phyloP scores from a whole-genome alignment of 129 eudicot genomes.

The Dittrichia graveolens region DNA sequence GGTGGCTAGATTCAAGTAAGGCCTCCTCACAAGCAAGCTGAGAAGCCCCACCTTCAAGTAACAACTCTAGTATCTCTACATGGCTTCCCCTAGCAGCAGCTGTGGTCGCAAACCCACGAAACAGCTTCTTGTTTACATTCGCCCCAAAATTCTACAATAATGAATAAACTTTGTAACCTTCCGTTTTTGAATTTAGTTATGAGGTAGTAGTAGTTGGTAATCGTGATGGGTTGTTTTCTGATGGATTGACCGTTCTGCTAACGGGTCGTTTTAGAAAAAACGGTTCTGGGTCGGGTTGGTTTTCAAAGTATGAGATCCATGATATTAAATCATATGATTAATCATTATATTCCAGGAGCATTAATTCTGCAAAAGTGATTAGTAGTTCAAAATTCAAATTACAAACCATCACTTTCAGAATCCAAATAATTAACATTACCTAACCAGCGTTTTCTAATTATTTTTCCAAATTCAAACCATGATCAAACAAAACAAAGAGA shows the following conservation, averaged over 20 bases:
- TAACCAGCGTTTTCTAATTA: neutral
- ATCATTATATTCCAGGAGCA: constrained; percentile 16
- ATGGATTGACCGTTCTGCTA: too few relatives aligned
- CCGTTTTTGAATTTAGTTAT: neutral
- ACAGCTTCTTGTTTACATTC: constrained; percentile 66
- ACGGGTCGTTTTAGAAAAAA: too few relatives aligned
- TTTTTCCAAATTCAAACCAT: constrained; percentile 2
- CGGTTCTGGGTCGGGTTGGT: too few relatives aligned
- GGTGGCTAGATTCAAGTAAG: constrained; percentile 69
- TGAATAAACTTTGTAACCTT: neutral
- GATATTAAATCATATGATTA: neutral
- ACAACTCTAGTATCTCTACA: constrained; percentile 60
- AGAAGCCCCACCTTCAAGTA: constrained; percentile 66
- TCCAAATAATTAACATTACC: constrained; percentile 10
- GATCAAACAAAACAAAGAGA: constrained; percentile 13
- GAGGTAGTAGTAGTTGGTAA: neutral
- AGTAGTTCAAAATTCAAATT: constrained; percentile 24
- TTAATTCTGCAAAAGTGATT: constrained; percentile 21
- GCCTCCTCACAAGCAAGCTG: constrained; percentile 86
- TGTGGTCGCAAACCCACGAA: constrained; percentile 82
- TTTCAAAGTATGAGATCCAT: too few relatives aligned
- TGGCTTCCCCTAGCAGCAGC: constrained; percentile 83
- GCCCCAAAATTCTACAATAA: constrained; percentile 66
- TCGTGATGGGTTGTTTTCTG: too few relatives aligned
- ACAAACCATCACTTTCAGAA: constrained; percentile 24